Base-by-base conservation (phyloP, 2,329 filamentous ascomycete genomes). In the Pseudogymnoascus sp. region DNA sequence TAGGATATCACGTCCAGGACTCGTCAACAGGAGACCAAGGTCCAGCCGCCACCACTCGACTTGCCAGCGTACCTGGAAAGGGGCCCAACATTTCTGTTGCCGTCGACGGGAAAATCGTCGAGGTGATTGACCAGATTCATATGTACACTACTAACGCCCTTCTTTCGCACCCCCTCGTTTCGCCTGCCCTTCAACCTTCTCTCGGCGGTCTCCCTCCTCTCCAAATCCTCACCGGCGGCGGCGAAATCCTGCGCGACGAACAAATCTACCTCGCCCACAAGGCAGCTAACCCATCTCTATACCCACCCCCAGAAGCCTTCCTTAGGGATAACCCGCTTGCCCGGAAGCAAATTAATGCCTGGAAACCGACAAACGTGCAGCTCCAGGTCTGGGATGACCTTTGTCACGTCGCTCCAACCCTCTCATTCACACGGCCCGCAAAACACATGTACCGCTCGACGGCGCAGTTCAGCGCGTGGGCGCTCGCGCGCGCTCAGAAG, bases 241-340 rank as follows among this genome's bases (percentile, higher is more conserved):
- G 90, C 0, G 95, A 99, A 73, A 82, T 96, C 60, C 81, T 99
- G 16, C 86, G 91, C 11, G 95, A 99, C 70, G 95, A 99, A 75
- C 95, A 98, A 72, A 90, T 98, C 61, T 97, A 96, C 67, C 72
- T 98, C 12, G 95, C 93, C 0, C 95, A 99, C 75, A 98, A 98
- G 75, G 93, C 91, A 43, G 93, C 95, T 11, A 86, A 96, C 67
- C 95, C 95, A 0, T 73, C 82, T 24, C 84, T 85, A 64, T 98
- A 96, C 70, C 83, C 89, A 0, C 90, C 90, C 0, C 81, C 83
- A 0, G 82, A 89, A 38, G 79, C 79, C 0, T 80, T 85, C 46
- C 78, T 95, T 65, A 81, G 87, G 35, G 83, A 88, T 38, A 79
- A 82, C 64, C 87, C 88, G 28, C 81, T 81, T 19, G 80, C 82